These are phyloP conservation scores for Ceratocystis huliohia DNA, from an alignment of 2,329 filamentous ascomycete species.

Conservation along the genomic window DNA sequence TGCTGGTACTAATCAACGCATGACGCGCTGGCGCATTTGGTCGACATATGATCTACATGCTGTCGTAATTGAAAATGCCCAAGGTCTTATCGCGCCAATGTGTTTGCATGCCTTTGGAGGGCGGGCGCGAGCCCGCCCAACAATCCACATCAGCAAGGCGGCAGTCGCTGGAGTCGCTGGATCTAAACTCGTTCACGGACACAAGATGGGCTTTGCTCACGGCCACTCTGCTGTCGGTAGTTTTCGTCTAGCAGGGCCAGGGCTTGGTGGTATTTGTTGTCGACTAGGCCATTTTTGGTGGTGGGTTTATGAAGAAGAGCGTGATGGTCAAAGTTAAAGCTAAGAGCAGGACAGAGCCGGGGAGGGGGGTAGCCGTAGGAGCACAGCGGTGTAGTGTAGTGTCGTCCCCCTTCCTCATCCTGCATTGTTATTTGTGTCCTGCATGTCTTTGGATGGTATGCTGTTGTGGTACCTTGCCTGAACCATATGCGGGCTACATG, in stretches of 20 bases:
- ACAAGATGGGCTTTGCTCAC: not conserved
- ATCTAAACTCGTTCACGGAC: not conserved
- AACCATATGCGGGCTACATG: constrained; percentile 1
- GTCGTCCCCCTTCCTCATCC: not conserved
- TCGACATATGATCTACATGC: not conserved
- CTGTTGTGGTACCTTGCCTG: constrained; percentile 2
- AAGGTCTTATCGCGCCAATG: not conserved
- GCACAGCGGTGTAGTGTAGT: not conserved
- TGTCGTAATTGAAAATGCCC: not conserved
- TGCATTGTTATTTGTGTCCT: not conserved
- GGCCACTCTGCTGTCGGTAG: not conserved
- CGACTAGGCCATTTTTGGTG: not conserved
- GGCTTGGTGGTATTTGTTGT: not conserved
- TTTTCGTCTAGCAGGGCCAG: not conserved
- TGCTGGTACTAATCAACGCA: not conserved
- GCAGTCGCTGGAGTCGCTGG: not conserved
- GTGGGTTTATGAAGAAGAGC: too few relatives aligned
- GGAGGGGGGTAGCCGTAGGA: not conserved
- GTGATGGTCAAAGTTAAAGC: too few relatives aligned
- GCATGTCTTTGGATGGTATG: not conserved
- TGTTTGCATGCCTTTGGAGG: not conserved
- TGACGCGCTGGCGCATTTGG: not conserved
- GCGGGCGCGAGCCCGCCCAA: not conserved
- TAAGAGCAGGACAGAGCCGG: too few relatives aligned
- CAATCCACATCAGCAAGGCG: not conserved